Conservation (phyloP, 1,284 basidiomycete species). For the Xerocomus amazonicus region DNA sequence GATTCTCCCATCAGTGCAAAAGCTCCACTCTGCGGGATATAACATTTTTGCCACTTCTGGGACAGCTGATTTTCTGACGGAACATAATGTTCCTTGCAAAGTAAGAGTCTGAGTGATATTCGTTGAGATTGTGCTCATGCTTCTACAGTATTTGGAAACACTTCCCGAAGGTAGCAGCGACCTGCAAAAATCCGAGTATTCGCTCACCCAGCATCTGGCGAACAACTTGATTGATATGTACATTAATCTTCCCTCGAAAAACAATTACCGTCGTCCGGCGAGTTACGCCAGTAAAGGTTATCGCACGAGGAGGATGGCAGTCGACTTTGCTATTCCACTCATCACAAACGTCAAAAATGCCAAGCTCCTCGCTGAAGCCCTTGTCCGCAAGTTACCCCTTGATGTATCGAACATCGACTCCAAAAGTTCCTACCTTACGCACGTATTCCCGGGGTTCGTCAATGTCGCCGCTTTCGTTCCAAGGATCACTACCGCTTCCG, state of each 20-base stretch:
- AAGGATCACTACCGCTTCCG: conserved; percentile 51
- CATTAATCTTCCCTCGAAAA: conserved; percentile 98
- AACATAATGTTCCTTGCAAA: conserved; percentile 84
- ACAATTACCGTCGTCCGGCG: conserved; percentile 95
- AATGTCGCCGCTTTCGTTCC: conserved; percentile 92
- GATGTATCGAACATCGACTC: conserved; percentile 90
- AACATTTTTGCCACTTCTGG: conserved; percentile 97
- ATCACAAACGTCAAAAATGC: conserved; percentile 99
- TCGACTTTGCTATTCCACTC: conserved; percentile 95
- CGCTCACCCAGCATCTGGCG: conserved; percentile 89
- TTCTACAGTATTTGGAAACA: conserved; percentile 81
- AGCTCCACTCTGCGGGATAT: conserved; percentile 90
- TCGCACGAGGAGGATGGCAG: conserved; percentile 96
- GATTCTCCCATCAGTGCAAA: conserved; percentile 94
- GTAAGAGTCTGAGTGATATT: conserved; percentile 36
- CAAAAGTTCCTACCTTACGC: conserved; percentile 91
- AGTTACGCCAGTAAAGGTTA: conserved; percentile 98
- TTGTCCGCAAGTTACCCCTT: conserved; percentile 84
- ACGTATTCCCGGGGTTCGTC: conserved; percentile 90
- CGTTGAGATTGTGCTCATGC: conserved; percentile 5
- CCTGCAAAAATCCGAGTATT: conserved; percentile 93
- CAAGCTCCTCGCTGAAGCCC: conserved; percentile 93
- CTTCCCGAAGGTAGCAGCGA: conserved; percentile 72
- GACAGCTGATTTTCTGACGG: conserved; percentile 92
- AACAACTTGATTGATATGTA: conserved; percentile 98